Base-by-base conservation (phyloP, 1,284 basidiomycete genomes). In the Vanrija sp. region DNA sequence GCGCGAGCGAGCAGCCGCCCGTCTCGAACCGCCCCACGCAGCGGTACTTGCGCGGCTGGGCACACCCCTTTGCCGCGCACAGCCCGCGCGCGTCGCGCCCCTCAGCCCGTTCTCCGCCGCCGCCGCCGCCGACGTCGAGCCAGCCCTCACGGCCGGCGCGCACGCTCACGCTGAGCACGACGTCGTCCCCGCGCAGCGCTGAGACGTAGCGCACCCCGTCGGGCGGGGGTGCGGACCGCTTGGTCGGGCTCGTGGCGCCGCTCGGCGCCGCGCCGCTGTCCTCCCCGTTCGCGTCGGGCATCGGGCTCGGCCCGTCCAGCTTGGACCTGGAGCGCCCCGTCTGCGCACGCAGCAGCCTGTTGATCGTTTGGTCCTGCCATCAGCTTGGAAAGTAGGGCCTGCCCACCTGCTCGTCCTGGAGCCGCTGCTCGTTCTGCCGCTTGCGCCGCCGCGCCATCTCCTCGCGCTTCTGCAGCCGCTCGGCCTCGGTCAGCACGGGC, bases 401-500 rank as follows among this genome's bases (percentile, higher is more conserved):
- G 69, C 76, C 39, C 54, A 85, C 89, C 82, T 94, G 94, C 72
- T 95, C 91, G 65, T 95, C 91, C 69, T 94, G 89, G 19, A 92
- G 79, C 72, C 88, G 89, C 79, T 93, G 92, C 73, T 93, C 91
- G 18, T 83, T 85, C 56, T 93, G 79, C 62, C 93, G 88, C 66
- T 85, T 88, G 43, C 91, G 80, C 69, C 91, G 88, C 27, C 90
- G 80, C 0, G 90, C 89, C 0, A 85, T 89, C 75, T 95, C 91
- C 69, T 91, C 89, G 25, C 88, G 80, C 45, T 86, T 82, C 16
- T 93, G 78, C 0, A 87, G 85, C 2, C 90, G 78, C 72, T 94
- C 91, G 0, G 85, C 83, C 63, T 91, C 89, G 16, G 89, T 92
- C 5, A 91, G 78, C 22, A 71, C 59, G 12, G 84, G 81, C 62